Evolutionary conservation across 2,329 filamentous ascomycete species (phyloP).

Genomic region (Alternaria triticimaculans): DNA sequence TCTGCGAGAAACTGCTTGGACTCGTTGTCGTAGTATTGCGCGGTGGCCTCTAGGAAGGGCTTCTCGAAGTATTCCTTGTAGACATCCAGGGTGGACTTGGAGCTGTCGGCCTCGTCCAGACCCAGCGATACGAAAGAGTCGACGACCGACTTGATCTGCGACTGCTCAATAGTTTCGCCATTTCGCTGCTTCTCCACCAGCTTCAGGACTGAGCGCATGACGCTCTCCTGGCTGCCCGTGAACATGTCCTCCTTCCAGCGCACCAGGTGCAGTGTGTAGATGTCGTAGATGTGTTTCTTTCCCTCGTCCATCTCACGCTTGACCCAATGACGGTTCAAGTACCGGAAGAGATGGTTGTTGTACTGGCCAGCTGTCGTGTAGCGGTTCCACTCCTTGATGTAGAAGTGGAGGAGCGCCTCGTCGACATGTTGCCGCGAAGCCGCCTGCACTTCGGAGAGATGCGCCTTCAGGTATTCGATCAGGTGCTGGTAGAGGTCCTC

Average conservation of each 20-base stretch:
- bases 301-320: slow-evolving; percentile 99
- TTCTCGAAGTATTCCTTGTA: slow-evolving; percentile 92
- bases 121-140: slow-evolving; percentile 95
- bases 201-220: slow-evolving; percentile 94
- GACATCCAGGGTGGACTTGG: slow-evolving; percentile 93
- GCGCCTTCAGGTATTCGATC: slow-evolving; percentile 79
- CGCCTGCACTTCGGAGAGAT: slow-evolving; percentile 74
- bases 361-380: slow-evolving; percentile 97
- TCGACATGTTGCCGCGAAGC: slow-evolving; percentile 82
- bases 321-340: slow-evolving; percentile 98
- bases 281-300: slow-evolving; percentile 97
- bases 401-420: slow-evolving; percentile 88
- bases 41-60: slow-evolving; percentile 87
- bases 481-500: slow-evolving; percentile 96
- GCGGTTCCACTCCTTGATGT: slow-evolving; percentile 95
- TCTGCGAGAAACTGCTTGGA: slow-evolving; percentile 94
- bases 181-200: slow-evolving; percentile 97
- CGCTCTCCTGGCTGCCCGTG: slow-evolving; percentile 78
- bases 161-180: slow-evolving; percentile 96
- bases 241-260: slow-evolving; percentile 96
- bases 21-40: slow-evolving; percentile 86
- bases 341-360: slow-evolving; percentile 95
- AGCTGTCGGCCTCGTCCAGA: slow-evolving; percentile 88
- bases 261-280: slow-evolving; percentile 95
- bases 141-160: slow-evolving; percentile 95